Percentiles rank a stretch among this genome's conserved stretches.
Conservation (phyloP, 1,284 basidiomycete species). For the Gomphus bonarii region DNA sequence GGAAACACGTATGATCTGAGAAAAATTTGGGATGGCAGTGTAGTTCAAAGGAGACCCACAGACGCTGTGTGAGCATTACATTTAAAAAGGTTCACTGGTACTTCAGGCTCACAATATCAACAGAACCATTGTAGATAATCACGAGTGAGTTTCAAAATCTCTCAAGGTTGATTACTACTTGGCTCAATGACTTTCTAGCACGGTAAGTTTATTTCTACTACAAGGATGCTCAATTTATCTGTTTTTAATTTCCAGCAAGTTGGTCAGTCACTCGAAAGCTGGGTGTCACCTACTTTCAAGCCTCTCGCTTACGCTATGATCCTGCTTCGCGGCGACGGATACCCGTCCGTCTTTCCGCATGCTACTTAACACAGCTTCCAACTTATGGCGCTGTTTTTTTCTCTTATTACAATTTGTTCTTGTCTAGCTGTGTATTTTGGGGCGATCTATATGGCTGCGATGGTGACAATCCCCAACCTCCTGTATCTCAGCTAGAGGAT, state of each 20-base stretch:
- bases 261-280: slow-evolving; percentile 40
- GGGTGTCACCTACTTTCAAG: slow-evolving; percentile 42
- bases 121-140: slow-evolving; percentile 40
- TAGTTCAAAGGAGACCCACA: slow-evolving; percentile 39
- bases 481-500: slow-evolving; percentile 34
- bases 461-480: slow-evolving; percentile 33
- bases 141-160: slow-evolving; percentile 19
- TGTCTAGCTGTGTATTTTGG: slow-evolving; percentile 36
- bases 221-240: background rate
- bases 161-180: background rate
- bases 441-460: slow-evolving; percentile 42
- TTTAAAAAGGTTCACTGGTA: background rate
- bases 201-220: background rate
- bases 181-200: background rate
- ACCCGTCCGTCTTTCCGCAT: slow-evolving; percentile 29
- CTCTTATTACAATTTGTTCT: background rate
- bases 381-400: slow-evolving; percentile 3
- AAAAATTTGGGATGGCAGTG: slow-evolving; percentile 43
- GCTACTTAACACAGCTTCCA: background rate
- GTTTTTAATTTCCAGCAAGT: slow-evolving; percentile 26
- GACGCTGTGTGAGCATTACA: slow-evolving; percentile 36
- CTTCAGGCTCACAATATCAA: background rate
- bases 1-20: slow-evolving; percentile 37
- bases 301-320: slow-evolving; percentile 48
- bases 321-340: slow-evolving; percentile 40